Conservation (phyloP, 257 asterid species). For the Mentha longifolia region DNA sequence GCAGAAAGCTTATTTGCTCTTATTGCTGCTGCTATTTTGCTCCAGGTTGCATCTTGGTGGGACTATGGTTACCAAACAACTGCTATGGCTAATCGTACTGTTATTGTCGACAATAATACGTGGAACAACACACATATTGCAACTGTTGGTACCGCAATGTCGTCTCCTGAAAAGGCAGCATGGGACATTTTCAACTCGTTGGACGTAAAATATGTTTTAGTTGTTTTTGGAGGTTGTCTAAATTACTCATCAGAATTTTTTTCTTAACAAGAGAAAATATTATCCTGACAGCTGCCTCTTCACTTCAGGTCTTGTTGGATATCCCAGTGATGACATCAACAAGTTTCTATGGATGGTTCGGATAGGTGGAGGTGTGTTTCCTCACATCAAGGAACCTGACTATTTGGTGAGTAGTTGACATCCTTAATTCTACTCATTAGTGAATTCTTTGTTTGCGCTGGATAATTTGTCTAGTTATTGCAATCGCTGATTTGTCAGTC, state of each 20-base stretch:
- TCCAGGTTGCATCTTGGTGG: slow-evolving; percentile 99
- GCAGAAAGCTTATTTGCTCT: slow-evolving; percentile 17
- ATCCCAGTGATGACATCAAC: slow-evolving; percentile 98
- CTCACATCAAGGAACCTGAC: slow-evolving; percentile 99
- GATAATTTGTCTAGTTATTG: slow-evolving; percentile 10
- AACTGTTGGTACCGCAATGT: slow-evolving; percentile 99
- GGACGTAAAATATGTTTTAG: slow-evolving; percentile 99
- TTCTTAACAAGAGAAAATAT: slow-evolving; percentile 5
- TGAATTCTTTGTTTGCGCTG: slow-evolving; percentile 4
- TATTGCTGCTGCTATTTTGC: slow-evolving; percentile 34
- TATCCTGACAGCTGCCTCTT: slow-evolving; percentile 34
- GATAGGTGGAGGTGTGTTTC: slow-evolving; percentile 98
- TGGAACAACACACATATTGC: slow-evolving; percentile 99
- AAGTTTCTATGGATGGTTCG: slow-evolving; percentile 99
- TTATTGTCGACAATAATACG: slow-evolving; percentile 95
- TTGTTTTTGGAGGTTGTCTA: slow-evolving; percentile 95
- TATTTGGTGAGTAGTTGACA: slow-evolving; percentile 71
- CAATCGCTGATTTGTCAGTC: slow-evolving; percentile 3
- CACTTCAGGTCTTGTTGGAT: slow-evolving; percentile 92
- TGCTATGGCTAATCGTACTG: slow-evolving; percentile 99
- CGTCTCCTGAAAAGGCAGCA: slow-evolving; percentile 97
- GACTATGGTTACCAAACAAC: slow-evolving; percentile 99
- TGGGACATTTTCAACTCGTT: slow-evolving; percentile 95
- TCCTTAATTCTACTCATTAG: neutral
- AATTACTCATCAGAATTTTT: slow-evolving; percentile 12